Percentiles rank a stretch among this genome's conserved stretches.
phyloP scores from a whole-genome alignment of 192 early-diverging fungal species.

The Phlyctochytrium bullatum region DNA sequence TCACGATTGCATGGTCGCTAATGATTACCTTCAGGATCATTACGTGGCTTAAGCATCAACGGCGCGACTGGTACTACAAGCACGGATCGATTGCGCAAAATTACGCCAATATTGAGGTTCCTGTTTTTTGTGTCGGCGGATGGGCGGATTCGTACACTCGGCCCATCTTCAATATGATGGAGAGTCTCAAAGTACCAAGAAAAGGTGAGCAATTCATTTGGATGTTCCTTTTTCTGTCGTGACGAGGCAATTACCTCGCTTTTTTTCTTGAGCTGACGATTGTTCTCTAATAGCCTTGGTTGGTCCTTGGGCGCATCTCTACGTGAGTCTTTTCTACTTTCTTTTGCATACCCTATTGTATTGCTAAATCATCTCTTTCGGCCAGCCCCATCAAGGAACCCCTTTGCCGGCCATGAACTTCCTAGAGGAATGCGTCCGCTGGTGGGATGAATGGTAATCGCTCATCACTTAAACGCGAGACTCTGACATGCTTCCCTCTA shows the following conservation, averaged over 20 bases:
- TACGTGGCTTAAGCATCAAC: background rate
- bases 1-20: too few species aligned
- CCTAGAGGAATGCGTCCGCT: background rate
- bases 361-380: background rate
- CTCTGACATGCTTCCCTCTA: background rate
- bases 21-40: background rate
- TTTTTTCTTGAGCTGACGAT: too few species aligned
- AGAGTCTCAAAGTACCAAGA: background rate
- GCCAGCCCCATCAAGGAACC: background rate
- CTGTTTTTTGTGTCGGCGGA: slow-evolving; percentile 1
- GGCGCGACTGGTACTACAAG: slow-evolving; percentile 3
- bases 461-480: background rate
- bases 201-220: too few species aligned
- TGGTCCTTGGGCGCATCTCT: slow-evolving; percentile 9
- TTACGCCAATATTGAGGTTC: slow-evolving; percentile 1
- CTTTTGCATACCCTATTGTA: background rate
- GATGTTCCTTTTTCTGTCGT: too few species aligned
- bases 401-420: background rate
- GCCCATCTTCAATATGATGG: background rate
- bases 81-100: background rate
- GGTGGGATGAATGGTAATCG: slow-evolving; percentile 10
- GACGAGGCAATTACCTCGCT: too few species aligned
- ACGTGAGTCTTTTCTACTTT: background rate
- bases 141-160: slow-evolving; percentile 3
- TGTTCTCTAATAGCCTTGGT: too few species aligned